Base-by-base conservation (phyloP, 2,329 filamentous ascomycete species). In the Dryadomyces sulphureus region DNA sequence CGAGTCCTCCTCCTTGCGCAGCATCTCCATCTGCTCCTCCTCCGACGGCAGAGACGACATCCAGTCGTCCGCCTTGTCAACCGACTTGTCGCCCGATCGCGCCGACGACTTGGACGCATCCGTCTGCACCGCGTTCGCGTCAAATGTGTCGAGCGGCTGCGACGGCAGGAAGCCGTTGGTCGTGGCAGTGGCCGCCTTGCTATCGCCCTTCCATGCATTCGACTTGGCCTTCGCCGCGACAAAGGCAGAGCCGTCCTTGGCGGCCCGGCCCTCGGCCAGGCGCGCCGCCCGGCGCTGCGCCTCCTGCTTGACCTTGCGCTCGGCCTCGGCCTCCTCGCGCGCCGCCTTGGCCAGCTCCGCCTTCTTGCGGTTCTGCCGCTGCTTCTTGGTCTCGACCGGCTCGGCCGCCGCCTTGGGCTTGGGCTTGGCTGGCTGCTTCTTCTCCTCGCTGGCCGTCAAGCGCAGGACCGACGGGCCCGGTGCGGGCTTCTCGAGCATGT, bases 361-460 rank as follows among this genome's bases (percentile, higher is more conserved):
- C 77, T 94, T 95, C 68, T 83, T 79, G 54, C 81, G 77, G 67
- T 94, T 92, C 69, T 95, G 89, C 49, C 88, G 81, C 68, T 94
- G 86, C 72, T 95, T 95, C 81, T 95, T 95, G 19, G 82, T 84
- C 70, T 94, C 84, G 17, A 73, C 75, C 42, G 75, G 72, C 61
- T 85, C 79, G 52, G 75, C 70, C 20, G 36, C 71, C 6, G 45
- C 67, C 66, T 80, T 77, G 53, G 70, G 65, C 56, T 74, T 69
- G 65, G 79, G 79, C 63, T 80, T 79, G 51, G 75, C 68, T 65
- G 81, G 75, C 59, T 73, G 56, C 48, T 57, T 55, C 53, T 62
- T 59, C 53, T 62, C 60, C 41, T 73, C 57, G 63, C 75, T 60
- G 50, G 80, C 79, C 46, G 83, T 92, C 52, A 96, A 70, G 50